Evolutionary conservation across 2,329 filamentous ascomycete genomes (phyloP), one percentile per base, ranked within the genome.

Genomic region (Clarireedia paspali): DNA sequence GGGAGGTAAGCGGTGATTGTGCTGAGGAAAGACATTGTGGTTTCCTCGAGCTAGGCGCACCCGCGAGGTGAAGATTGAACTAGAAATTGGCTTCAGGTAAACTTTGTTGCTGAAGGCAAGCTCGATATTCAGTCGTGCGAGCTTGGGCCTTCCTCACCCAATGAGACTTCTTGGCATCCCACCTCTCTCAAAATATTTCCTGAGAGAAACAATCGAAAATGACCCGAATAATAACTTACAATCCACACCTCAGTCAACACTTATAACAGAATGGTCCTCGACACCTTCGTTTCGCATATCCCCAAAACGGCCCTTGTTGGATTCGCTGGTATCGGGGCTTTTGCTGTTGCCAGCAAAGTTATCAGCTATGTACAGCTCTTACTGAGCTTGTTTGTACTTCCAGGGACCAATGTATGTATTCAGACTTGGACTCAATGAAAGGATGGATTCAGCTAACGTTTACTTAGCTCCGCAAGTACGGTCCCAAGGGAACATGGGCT

Each of bases 401-500:
- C 76, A 60, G 84, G 84, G 53, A 81, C 75, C 60, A 81, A 81
- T 62, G 83, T 85, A 73, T 34, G 55, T 30, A 20, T 3, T 12
- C 45, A 45, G 23, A n/a, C 23, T 9, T 17, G 14, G 20, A 14
- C 6, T 34, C 15, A 7, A 14, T 24, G 34, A 9, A 24, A 40
- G 26, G 7, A 47, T 44, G 23, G 26, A 12, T 23, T 4, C 23
- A 15, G 17, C 17, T 50, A 40, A 40, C 23, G 7, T 42, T 6
- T 26, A n/a, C 15, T 57, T 57, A 95, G 92, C 84, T 99, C 57
- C 85, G 85, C 65, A 90, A 87, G 64, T 97, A 95, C 74, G 94
- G 91, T 64, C 87, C 87, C 65, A 89, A 90, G 67, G 92, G 92
- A 60, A 91, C 87, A 57, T 99, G 92, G 91, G 94, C 89, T 34